These are phyloP conservation scores for Staphylotrichum tortipilum DNA, from an alignment of 495 filamentous ascomycete genomes.

Conservation along the genomic window DNA sequence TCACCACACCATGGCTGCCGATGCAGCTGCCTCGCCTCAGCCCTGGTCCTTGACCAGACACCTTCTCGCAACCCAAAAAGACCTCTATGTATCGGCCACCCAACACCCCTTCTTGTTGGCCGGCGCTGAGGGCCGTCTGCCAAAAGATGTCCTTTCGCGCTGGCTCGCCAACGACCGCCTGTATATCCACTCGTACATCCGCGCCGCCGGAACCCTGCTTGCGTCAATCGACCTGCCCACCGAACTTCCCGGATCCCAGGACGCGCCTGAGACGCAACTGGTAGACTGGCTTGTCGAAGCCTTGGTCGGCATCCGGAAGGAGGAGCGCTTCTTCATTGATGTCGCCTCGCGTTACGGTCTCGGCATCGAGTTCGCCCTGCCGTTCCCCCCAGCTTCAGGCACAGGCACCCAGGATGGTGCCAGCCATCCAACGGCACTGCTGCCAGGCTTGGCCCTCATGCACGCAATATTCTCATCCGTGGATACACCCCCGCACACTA, in stretches of 20 bases:
- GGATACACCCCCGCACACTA: neutral
- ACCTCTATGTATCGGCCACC: conserved; percentile 48
- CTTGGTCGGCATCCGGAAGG: conserved; percentile 55
- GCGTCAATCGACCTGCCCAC: conserved; percentile 51
- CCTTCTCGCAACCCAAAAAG: conserved; percentile 35
- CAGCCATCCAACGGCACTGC: conserved; percentile 6
- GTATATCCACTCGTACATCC: conserved; percentile 61
- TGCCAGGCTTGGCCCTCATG: conserved; percentile 27
- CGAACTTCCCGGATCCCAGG: conserved; percentile 15
- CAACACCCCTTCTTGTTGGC: conserved; percentile 59
- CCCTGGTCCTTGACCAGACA: conserved; percentile 42
- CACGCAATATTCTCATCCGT: neutral
- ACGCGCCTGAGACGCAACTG: conserved; percentile 39
- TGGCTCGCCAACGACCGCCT: conserved; percentile 73
- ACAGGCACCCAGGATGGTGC: conserved; percentile 5
- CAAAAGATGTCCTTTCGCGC: conserved; percentile 46
- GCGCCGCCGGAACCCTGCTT: conserved; percentile 59
- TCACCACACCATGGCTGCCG: too few species aligned
- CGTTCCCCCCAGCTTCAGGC: neutral
- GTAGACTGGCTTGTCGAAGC: conserved; percentile 53
- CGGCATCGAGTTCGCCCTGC: conserved; percentile 36
- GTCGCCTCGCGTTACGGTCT: conserved; percentile 54
- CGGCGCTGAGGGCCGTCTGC: conserved; percentile 55
- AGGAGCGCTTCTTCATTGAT: conserved; percentile 61
- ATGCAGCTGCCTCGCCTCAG: neutral